A percentile compares a stretch with the other conserved stretches of the same genome.
These are phyloP conservation scores for Haplographium delicatum DNA, from an alignment of 495 filamentous ascomycete genomes.

Conservation along the genomic window DNA sequence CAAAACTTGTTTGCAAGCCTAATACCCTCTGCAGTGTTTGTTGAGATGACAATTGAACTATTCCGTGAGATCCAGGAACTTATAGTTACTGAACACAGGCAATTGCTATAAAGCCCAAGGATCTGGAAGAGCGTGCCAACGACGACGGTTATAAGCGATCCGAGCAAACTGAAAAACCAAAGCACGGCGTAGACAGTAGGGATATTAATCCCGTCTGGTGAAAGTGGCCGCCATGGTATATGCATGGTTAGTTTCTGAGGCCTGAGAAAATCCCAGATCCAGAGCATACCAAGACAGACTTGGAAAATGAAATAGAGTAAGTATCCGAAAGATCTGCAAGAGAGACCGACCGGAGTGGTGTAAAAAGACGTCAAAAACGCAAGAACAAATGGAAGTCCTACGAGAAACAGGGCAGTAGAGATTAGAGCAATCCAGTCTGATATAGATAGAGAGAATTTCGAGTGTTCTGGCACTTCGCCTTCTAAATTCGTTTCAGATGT, in stretches of 20 bases:
- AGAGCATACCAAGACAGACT: constrained; percentile 29
- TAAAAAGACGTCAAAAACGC: constrained; percentile 33
- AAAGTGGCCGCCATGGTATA: neutral
- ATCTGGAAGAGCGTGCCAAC: constrained; percentile 7
- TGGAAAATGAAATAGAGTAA: constrained; percentile 36
- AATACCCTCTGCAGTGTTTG: constrained; percentile 6
- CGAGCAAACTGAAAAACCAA: neutral
- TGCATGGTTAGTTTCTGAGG: neutral
- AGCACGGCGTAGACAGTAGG: neutral
- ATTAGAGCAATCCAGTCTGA: constrained; percentile 29
- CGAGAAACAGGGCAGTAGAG: constrained; percentile 20
- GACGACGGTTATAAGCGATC: neutral
- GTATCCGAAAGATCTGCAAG: constrained; percentile 37
- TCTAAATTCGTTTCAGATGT: too few species aligned
- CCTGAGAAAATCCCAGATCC: constrained; percentile 15
- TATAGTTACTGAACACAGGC: constrained; percentile 7
- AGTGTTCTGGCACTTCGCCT: too few species aligned
- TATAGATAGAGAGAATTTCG: too few species aligned
- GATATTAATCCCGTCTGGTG: too few species aligned
- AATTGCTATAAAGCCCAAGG: constrained; percentile 9
- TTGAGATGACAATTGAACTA: neutral
- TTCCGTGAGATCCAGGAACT: neutral
- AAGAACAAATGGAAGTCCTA: constrained; percentile 30
- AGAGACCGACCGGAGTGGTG: constrained; percentile 34
- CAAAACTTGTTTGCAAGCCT: constrained; percentile 4